Conservation (phyloP, 345 rosid genomes). For the Clausena lansium region DNA sequence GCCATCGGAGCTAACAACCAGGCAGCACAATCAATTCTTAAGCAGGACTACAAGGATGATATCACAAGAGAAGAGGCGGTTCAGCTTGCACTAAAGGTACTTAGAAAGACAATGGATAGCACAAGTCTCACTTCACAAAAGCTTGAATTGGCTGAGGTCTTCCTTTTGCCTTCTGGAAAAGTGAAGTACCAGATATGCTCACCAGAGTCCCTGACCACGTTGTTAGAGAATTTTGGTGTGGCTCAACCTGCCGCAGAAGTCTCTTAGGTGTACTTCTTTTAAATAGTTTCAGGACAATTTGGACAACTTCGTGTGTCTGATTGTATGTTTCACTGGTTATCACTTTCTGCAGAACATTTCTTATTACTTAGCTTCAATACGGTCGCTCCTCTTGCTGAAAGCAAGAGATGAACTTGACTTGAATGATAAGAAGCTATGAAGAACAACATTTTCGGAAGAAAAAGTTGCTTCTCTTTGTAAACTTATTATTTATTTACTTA, state of each 20-base stretch:
- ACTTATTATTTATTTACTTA: too few relatives aligned
- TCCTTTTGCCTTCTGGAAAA: slow-evolving; percentile 60
- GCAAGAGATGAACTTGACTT: too few relatives aligned
- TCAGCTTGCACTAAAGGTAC: slow-evolving; percentile 82
- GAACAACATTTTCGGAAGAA: too few relatives aligned
- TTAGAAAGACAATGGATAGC: slow-evolving; percentile 96
- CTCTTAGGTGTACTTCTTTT: slow-evolving; percentile 30
- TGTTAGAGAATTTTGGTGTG: slow-evolving; percentile 73
- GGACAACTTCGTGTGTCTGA: background rate
- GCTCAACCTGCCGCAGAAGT: slow-evolving; percentile 74
- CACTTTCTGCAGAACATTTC: too few relatives aligned
- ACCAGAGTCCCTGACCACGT: slow-evolving; percentile 65
- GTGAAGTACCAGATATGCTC: slow-evolving; percentile 90
- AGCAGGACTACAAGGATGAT: slow-evolving; percentile 91
- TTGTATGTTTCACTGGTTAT: too few relatives aligned
- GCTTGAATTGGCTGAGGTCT: slow-evolving; percentile 90
- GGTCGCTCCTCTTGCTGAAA: too few relatives aligned
- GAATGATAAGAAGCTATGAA: too few relatives aligned
- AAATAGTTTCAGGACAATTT: background rate
- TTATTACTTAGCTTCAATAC: too few relatives aligned
- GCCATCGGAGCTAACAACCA: slow-evolving; percentile 93
- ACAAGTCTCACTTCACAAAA: slow-evolving; percentile 91
- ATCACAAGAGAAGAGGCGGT: slow-evolving; percentile 85
- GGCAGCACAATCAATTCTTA: slow-evolving; percentile 92
- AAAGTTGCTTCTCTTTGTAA: too few relatives aligned